Evolutionary conservation across 495 filamentous ascomycete genomes (phyloP).

Genomic region (Pyrenula massariospora): DNA sequence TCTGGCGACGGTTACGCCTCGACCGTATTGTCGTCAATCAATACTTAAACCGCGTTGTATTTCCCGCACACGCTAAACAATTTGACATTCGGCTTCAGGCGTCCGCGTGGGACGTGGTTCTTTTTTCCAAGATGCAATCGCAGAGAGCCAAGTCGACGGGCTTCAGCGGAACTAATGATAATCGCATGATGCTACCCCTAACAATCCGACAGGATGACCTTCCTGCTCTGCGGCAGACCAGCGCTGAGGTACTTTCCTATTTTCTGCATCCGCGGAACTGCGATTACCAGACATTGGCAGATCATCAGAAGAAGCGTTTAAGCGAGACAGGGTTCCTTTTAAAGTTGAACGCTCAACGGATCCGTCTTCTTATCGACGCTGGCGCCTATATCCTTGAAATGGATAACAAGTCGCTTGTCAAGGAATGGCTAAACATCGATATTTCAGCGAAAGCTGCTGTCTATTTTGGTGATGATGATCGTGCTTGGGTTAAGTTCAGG

Average conservation of each 20-base stretch:
- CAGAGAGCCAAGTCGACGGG: constrained; percentile 45
- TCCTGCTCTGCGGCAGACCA: constrained; percentile 44
- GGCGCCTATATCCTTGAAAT: constrained; percentile 63
- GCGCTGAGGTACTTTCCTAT: constrained; percentile 47
- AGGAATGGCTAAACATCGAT: constrained; percentile 28
- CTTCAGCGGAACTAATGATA: constrained; percentile 69
- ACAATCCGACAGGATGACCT: constrained; percentile 44
- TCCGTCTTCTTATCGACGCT: constrained; percentile 58
- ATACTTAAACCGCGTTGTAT: constrained; percentile 50
- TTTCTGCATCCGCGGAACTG: constrained; percentile 45
- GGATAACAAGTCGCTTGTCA: constrained; percentile 42
- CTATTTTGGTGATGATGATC: constrained; percentile 37
- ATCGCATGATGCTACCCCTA: constrained; percentile 42
- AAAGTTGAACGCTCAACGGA: constrained; percentile 16
- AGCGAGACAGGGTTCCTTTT: constrained; percentile 31
- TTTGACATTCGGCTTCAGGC: constrained; percentile 55
- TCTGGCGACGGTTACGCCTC: constrained; percentile 22
- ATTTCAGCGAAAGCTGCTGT: constrained; percentile 30
- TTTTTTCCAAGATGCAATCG: constrained; percentile 22
- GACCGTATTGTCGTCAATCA: constrained; percentile 46
- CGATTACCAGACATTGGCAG: not conserved
- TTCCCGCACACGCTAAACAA: constrained; percentile 50
- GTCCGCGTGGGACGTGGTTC: constrained; percentile 50
- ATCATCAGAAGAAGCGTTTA: constrained; percentile 15
- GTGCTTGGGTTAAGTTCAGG: constrained; percentile 2